Percentiles rank a stretch among this genome's conserved stretches.
Evolutionary conservation across 2,329 filamentous ascomycete genomes (phyloP).

Genomic region (Cordyceps cateniannulata): DNA sequence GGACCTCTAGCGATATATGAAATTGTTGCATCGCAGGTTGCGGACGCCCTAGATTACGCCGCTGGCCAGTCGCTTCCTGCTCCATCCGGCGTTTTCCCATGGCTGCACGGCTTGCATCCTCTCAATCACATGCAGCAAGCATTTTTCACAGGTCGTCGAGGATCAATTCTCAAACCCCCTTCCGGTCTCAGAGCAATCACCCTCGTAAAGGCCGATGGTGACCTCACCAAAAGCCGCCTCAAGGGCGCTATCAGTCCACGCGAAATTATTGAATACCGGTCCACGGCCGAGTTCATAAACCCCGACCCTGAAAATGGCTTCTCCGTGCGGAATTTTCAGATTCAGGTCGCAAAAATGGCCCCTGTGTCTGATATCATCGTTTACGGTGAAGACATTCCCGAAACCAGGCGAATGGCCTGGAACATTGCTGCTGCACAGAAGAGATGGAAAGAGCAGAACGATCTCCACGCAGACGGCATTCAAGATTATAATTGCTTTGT

Average conservation of each 20-base stretch:
- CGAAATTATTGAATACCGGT: slow-evolving; percentile 60
- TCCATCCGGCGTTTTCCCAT: slow-evolving; percentile 84
- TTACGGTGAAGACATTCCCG: slow-evolving; percentile 67
- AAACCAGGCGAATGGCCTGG: slow-evolving; percentile 57
- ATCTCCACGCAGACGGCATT: slow-evolving; percentile 45
- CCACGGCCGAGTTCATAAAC: slow-evolving; percentile 62
- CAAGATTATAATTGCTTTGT: slow-evolving; percentile 83
- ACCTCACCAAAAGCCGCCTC: slow-evolving; percentile 65
- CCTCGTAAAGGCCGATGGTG: slow-evolving; percentile 81
- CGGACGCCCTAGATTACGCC: slow-evolving; percentile 66
- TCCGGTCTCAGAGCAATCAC: slow-evolving; percentile 75
- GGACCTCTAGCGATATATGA: slow-evolving; percentile 60
- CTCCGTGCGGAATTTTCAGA: slow-evolving; percentile 94
- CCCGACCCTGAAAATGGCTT: slow-evolving; percentile 86
- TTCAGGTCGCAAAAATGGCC: slow-evolving; percentile 83
- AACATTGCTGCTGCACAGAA: slow-evolving; percentile 70
- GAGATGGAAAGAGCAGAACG: slow-evolving; percentile 63
- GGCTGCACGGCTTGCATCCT: slow-evolving; percentile 88
- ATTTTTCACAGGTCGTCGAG: slow-evolving; percentile 78
- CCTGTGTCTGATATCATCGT: slow-evolving; percentile 87
- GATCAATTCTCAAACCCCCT: slow-evolving; percentile 59
- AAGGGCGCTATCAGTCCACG: slow-evolving; percentile 81
- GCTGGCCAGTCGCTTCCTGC: slow-evolving; percentile 78
- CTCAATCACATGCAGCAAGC: slow-evolving; percentile 82
- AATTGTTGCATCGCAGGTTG: slow-evolving; percentile 62